Conservation (phyloP, 352 stramenopile genomes). For the Phytopythium sindhum region DNA sequence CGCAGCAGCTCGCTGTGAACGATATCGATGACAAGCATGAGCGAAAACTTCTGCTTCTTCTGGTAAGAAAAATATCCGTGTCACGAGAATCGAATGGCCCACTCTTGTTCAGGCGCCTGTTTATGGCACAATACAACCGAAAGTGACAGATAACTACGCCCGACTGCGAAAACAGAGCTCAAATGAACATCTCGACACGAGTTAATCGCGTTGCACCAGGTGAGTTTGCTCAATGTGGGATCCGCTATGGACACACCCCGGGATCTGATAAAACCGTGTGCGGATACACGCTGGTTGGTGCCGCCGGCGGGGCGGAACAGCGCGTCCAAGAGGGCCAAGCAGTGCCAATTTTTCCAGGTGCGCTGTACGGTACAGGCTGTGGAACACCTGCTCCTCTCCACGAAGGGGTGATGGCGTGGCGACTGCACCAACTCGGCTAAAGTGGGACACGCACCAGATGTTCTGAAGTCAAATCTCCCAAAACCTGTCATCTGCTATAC, state of each 20-base stretch:
- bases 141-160: background rate
- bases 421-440: background rate
- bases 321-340: background rate
- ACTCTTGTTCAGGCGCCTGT: conserved; percentile 1
- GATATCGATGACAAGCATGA: background rate
- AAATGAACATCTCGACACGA: background rate
- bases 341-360: background rate
- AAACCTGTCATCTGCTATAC: background rate
- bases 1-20: too few species aligned
- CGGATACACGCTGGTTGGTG: background rate
- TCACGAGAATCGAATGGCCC: conserved; percentile 4
- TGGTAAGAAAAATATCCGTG: background rate
- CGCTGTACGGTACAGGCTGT: background rate
- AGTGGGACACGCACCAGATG: background rate
- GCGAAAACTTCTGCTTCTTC: background rate
- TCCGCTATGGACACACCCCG: background rate
- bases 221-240: conserved; percentile 4
- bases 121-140: background rate
- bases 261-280: background rate
- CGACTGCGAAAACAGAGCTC: conserved; percentile 2
- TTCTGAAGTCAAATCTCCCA: background rate
- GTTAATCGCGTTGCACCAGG: background rate
- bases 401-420: too few species aligned
- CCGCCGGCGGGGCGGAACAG: background rate
- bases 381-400: background rate